Evolutionary conservation across 371 early-diverging fungal species (phyloP), one percentile per base, ranked within the genome.

Genomic region (Apophysomyces variabilis): DNA sequence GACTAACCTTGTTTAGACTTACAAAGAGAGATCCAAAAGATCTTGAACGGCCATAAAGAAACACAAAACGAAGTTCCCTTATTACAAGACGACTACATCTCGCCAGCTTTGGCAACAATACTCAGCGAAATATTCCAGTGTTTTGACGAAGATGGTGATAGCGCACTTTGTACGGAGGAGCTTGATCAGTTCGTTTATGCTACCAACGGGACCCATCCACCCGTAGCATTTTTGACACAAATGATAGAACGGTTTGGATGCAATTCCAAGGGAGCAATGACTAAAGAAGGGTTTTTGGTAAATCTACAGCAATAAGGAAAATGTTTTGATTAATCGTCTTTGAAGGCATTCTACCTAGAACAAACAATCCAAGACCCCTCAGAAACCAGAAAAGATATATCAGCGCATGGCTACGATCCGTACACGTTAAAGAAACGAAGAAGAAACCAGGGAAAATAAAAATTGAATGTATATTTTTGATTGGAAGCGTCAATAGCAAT

Each of bases 401-500:
- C 73, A 41, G 77, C 76, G 63, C 85, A 85, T 67, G 82, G 82
- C 6, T 85, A 79, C 66, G 85, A 85, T 72, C 77, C 82, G 12
- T 69, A 70, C 45, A 65, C 71, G 37, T 65, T 76, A 57, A 68
- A 54, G 54, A 60, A 66, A 56, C 65, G 65, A 37, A 69, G 65
- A 67, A 67, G 68, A 26, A 26, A 26, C 26, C 26, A 26, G 26
- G 26, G 26, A 26, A 26, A 26, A 26, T 26, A 26, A 26, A 26
- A 26, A 26, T 26, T 58, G 71, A 76, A 56, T 70, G 95, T 94
- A 63, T 95, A 95, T 66, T 94, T 95, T 79, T 93, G 14, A 43
- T 43, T 8, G 14, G 12, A 43, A 43, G 43, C 14, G 14, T 14
- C 43, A 14, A 43, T 43, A 14, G 12, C 43, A 43, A 43, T 14